Percentiles rank a stretch among this genome's conserved stretches.
Evolutionary conservation across 108 stramenopile species (phyloP).

Genomic region (Chaetoceros muelleri): DNA sequence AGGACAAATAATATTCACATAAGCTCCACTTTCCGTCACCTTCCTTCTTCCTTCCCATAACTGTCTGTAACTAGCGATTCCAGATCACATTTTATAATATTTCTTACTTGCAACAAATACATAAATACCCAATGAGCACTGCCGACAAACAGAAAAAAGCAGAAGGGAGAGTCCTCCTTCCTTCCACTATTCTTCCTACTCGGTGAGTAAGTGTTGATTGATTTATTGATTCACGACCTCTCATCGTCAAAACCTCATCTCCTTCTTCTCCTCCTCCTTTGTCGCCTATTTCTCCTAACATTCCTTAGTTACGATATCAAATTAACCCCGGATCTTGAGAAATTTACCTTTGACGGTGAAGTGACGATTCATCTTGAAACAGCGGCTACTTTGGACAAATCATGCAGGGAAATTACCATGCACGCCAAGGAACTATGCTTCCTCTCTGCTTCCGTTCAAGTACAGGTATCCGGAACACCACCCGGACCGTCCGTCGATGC

Average conservation of each 20-base stretch:
- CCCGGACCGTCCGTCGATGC: conserved; percentile 12
- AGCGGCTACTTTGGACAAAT: conserved; percentile 12
- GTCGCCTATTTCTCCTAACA: no score
- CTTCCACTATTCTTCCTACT: conserved; percentile 30
- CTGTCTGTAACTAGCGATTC: no score
- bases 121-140: conserved; percentile 4
- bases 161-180: conserved; percentile 48
- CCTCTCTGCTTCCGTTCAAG: conserved; percentile 35
- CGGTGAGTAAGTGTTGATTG: no score
- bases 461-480: conserved; percentile 6
- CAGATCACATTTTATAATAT: no score
- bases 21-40: no score
- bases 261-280: no score
- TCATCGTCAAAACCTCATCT: no score
- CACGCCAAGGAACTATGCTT: conserved; percentile 87
- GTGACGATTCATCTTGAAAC: conserved; percentile 40
- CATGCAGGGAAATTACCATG: conserved; percentile 50
- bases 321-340: conserved; percentile 69
- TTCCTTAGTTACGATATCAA: conserved; percentile 62
- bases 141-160: conserved; percentile 23
- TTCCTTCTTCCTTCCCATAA: no score
- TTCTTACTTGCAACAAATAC: no score
- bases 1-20: no score
- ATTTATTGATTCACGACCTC: no score
- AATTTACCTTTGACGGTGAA: conserved; percentile 69